Evolutionary conservation across 352 stramenopile genomes (phyloP).

Genomic region (Halophytophthora polymorphica): DNA sequence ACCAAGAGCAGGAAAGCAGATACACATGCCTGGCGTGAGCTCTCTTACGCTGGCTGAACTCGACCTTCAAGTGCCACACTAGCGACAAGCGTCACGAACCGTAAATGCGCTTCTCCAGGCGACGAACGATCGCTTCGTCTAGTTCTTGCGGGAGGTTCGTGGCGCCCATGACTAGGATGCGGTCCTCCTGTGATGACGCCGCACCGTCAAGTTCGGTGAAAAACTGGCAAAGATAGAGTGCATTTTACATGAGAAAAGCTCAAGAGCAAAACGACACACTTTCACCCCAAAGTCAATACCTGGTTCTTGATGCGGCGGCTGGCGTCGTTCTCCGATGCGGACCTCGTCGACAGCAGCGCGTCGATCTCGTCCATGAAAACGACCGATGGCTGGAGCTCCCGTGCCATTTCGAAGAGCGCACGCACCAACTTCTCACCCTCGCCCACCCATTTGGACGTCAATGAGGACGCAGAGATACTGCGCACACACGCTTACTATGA

Average conservation of each 20-base stretch:
- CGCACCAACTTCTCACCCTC: conserved; percentile 94
- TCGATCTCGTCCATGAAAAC: conserved; percentile 92
- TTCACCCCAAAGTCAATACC: conserved; percentile 18
- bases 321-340: conserved; percentile 78
- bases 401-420: conserved; percentile 91
- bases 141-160: conserved; percentile 87
- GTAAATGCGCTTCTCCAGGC: conserved; percentile 88
- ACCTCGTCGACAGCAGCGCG: conserved; percentile 72
- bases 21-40: not conserved
- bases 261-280: not conserved
- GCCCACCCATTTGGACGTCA: conserved; percentile 90
- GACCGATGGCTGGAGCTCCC: conserved; percentile 77
- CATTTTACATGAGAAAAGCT: not conserved
- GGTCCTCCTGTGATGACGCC: conserved; percentile 64
- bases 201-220: conserved; percentile 85
- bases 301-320: conserved; percentile 90
- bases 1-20: not conserved
- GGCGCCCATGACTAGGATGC: conserved; percentile 85
- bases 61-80: not conserved
- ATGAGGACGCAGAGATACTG: conserved; percentile 83
- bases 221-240: conserved; percentile 41
- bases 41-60: not conserved
- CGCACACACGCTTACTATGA: conserved; percentile 8
- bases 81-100: conserved; percentile 29
- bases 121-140: conserved; percentile 83